These are phyloP conservation scores for Cyclanthera cordifolia DNA, from an alignment of 306 rosid genomes.

Conservation along the genomic window DNA sequence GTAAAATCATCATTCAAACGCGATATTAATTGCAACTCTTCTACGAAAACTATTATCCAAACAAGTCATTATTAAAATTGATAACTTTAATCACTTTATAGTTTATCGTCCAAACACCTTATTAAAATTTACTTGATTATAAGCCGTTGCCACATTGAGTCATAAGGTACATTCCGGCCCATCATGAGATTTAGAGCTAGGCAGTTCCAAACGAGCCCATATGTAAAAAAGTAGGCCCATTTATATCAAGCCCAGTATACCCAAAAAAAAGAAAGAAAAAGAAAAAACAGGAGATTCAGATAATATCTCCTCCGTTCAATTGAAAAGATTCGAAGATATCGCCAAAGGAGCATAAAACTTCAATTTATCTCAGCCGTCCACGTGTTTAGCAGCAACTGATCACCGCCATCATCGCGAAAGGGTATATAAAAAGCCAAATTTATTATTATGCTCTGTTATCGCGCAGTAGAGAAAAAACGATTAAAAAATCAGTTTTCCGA, in stretches of 20 bases:
- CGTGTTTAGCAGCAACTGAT: neutral
- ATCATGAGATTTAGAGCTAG: neutral
- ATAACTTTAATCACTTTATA: too few species aligned
- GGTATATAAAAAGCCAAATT: neutral
- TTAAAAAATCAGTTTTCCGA: neutral
- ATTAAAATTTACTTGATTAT: too few species aligned
- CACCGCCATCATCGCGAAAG: neutral
- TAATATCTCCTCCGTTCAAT: neutral
- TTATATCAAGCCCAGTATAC: neutral
- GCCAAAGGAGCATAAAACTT: neutral
- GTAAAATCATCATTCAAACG: too few species aligned
- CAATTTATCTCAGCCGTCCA: neutral
- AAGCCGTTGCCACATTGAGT: too few species aligned
- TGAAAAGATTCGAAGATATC: constrained; percentile 8
- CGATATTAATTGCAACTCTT: too few species aligned
- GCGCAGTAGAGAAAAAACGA: neutral
- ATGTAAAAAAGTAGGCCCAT: neutral
- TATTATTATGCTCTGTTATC: neutral
- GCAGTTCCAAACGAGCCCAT: neutral
- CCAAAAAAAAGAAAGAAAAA: neutral
- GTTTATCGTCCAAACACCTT: too few species aligned
- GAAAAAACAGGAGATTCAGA: too few species aligned
- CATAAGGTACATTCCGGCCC: too few species aligned
- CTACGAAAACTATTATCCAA: too few species aligned
- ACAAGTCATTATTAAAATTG: too few species aligned